These are phyloP conservation scores for Ulvella scutata DNA, from an alignment of 139 green algal species.

Conservation along the genomic window DNA sequence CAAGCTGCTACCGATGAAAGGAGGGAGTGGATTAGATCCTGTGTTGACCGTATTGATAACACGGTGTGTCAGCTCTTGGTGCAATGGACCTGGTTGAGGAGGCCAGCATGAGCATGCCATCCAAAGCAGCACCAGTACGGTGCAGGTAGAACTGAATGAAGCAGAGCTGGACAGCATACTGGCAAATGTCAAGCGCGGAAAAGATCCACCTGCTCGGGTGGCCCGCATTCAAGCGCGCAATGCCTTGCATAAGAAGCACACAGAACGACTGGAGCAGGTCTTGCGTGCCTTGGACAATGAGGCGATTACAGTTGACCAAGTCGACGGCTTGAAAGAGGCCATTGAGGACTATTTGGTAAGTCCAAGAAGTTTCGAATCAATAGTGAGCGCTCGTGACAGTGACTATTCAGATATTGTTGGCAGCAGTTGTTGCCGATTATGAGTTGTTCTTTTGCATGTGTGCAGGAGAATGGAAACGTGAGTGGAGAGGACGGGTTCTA, in stretches of 20 bases:
- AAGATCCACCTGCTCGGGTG: constrained; percentile 18
- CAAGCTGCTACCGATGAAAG: constrained; percentile 66
- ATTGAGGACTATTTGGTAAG: constrained; percentile 80
- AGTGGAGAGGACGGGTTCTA: neutral
- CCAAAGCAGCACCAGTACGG: neutral
- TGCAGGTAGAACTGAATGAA: constrained; percentile 49
- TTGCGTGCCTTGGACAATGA: constrained; percentile 97
- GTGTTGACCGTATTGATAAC: constrained; percentile 55
- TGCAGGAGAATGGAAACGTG: neutral
- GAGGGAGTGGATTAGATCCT: constrained; percentile 81
- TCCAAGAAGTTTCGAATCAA: too few relatives aligned
- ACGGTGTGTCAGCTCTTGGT: constrained; percentile 20
- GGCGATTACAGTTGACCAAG: constrained; percentile 48
- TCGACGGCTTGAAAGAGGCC: constrained; percentile 60
- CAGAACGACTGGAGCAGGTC: constrained; percentile 45
- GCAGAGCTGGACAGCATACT: constrained; percentile 36
- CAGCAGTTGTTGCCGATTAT: too few relatives aligned
- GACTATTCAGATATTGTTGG: too few relatives aligned
- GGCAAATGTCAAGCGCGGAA: neutral
- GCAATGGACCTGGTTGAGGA: neutral
- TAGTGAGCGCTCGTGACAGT: too few relatives aligned
- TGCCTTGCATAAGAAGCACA: constrained; percentile 61
- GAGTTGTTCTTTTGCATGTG: too few relatives aligned
- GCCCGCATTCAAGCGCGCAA: constrained; percentile 51
- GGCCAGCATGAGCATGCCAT: neutral